Percentiles rank a stretch among this genome's conserved stretches.
These are phyloP conservation scores for Aspergillus sp. DNA, from an alignment of 2,329 filamentous ascomycete genomes.

Conservation along the genomic window DNA sequence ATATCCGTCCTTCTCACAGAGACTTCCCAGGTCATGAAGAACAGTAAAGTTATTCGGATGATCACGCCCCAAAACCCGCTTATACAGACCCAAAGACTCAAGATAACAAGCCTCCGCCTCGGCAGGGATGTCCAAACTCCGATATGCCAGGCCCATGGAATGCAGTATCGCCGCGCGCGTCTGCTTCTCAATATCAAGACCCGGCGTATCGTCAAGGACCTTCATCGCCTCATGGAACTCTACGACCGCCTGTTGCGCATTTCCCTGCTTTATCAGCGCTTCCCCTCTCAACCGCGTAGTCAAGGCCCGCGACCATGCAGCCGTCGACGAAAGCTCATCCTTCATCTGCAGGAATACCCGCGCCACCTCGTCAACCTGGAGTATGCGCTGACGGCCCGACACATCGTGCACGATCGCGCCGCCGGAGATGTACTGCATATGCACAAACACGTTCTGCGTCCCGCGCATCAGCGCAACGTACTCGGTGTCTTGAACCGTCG, in stretches of 20 bases:
- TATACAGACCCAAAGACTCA: conserved; percentile 28
- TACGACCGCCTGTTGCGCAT: conserved; percentile 21
- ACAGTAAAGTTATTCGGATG: conserved; percentile 27
- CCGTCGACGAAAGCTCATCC: conserved; percentile 21
- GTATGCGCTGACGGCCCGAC: conserved; percentile 30
- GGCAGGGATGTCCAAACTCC: conserved; percentile 22
- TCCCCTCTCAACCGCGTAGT: conserved; percentile 24
- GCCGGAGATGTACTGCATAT: conserved; percentile 26
- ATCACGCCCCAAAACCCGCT: conserved; percentile 29
- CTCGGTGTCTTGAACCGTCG: conserved; percentile 17
- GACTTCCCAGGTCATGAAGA: conserved; percentile 28
- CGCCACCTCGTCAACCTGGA: conserved; percentile 30
- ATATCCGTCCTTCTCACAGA: conserved; percentile 30
- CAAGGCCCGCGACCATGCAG: conserved; percentile 21
- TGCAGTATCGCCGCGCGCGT: conserved; percentile 27
- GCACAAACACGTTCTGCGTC: conserved; percentile 24
- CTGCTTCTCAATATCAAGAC: conserved; percentile 25
- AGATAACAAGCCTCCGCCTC: conserved; percentile 30
- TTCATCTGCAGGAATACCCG: conserved; percentile 30
- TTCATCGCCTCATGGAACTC: conserved; percentile 26
- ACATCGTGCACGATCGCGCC: conserved; percentile 29
- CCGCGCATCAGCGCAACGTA: conserved; percentile 17
- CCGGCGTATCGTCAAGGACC: conserved; percentile 22
- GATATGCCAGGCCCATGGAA: conserved; percentile 27
- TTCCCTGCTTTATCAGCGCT: conserved; percentile 21